A percentile compares a stretch with the other conserved stretches of the same genome.
phyloP scores from a whole-genome alignment of 1,284 basidiomycete genomes.

The Chondrostereum purpureum region DNA sequence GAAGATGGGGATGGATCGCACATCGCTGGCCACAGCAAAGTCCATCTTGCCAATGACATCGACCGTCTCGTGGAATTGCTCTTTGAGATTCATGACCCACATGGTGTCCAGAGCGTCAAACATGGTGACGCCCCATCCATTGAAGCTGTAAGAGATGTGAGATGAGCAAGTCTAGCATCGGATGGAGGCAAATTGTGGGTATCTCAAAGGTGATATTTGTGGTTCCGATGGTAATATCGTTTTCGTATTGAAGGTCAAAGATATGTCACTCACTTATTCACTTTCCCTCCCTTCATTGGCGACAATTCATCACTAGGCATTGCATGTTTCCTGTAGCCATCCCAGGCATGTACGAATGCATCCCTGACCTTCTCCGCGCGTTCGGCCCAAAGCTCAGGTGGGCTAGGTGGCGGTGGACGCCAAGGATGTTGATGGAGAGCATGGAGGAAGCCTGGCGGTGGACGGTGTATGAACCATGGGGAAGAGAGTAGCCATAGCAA shows the following conservation, averaged over 20 bases:
- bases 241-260: no score
- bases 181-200: no score
- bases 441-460: background rate
- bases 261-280: slow-evolving; percentile 42
- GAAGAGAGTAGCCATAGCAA: background rate
- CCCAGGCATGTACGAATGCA: slow-evolving; percentile 61
- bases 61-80: slow-evolving; percentile 13
- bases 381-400: slow-evolving; percentile 39
- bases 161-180: background rate
- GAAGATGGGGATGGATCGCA: slow-evolving; percentile 3
- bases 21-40: slow-evolving; percentile 9
- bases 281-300: slow-evolving; percentile 39
- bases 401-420: slow-evolving; percentile 5
- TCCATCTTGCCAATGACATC: slow-evolving; percentile 6
- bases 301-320: slow-evolving; percentile 55
- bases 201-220: no score
- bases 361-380: slow-evolving; percentile 50
- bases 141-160: slow-evolving; percentile 7
- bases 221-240: no score
- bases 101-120: slow-evolving; percentile 57
- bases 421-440: background rate
- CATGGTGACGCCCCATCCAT: slow-evolving; percentile 12
- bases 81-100: slow-evolving; percentile 37
- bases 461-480: background rate
- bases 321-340: slow-evolving; percentile 52